Base-by-base conservation (phyloP, 2,329 filamentous ascomycete species). In the Trichoderma semiorbis region DNA sequence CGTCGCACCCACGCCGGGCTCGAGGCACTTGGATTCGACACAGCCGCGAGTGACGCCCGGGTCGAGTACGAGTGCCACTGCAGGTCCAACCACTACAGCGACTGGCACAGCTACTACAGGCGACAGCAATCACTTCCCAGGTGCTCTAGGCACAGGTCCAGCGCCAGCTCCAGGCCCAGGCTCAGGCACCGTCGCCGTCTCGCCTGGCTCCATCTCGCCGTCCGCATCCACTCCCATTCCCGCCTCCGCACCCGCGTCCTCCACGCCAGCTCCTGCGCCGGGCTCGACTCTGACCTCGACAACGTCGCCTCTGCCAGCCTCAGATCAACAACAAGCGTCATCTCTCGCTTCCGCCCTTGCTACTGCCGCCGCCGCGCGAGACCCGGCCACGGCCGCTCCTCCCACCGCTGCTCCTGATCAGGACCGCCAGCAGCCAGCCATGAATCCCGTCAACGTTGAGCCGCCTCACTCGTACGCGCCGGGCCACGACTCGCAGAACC, bases 401-500 rank as follows among this genome's bases (percentile, higher is more conserved):
- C 50, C 66, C 61, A 53, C 32, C 55, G 50, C 57, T 24, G 43
- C 76, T 69, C 75, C 76, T 63, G 77, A 76, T 72, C 77, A 80
- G 70, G 78, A 81, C 78, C 81, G 77, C 74, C 78, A 77, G 75
- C 78, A 77, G 75, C 78, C 75, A 75, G 78, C 64, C 72, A 73
- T 76, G 77, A 76, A 78, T 69, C 76, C 77, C 70, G 75, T 76
- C 74, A 77, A 77, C 71, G 74, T 77, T 62, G 75, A 75, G 61
- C 74, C 77, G 71, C 76, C 76, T 72, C 69, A 75, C 66, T 79
- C 77, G 69, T 75, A 72, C 47, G 72, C 75, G 61, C 75, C 75
- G 74, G 75, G 73, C 75, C 80, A 83, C 77, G 86, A 88, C 73
- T 85, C 86, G 70, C 91, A 93, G 81, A 93, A 93, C 83, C 87